phyloP scores from a whole-genome alignment of 768 basidiomycete genomes.

The Nidularia pulvinata region DNA sequence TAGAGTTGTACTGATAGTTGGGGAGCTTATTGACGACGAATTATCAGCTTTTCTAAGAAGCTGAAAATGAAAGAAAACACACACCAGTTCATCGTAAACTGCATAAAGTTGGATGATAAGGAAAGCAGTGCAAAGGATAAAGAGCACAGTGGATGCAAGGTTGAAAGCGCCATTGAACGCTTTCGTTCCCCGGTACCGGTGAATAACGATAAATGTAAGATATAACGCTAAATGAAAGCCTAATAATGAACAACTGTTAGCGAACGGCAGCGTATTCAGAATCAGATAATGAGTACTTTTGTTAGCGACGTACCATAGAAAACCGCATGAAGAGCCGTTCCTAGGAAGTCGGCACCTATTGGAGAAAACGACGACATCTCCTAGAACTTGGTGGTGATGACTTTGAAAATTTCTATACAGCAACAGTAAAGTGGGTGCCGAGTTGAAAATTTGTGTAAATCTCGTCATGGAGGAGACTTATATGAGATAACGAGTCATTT shows the following conservation, averaged over 20 bases:
- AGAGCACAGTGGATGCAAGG: neutral
- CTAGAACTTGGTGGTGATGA: no score
- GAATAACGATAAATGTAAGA: neutral
- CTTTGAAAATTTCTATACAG: no score
- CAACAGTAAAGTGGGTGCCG: no score
- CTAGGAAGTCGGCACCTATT: neutral
- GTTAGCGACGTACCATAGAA: neutral
- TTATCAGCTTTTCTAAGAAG: neutral
- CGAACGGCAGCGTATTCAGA: neutral
- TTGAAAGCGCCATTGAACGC: neutral
- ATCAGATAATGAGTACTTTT: neutral
- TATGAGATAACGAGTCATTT: no score
- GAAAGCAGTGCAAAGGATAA: neutral
- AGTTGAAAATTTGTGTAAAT: no score
- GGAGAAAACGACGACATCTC: no score
- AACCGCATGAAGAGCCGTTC: neutral
- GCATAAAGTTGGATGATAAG: neutral
- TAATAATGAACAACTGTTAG: neutral
- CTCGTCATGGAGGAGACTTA: no score
- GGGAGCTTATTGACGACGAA: neutral
- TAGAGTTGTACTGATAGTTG: neutral
- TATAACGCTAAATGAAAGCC: neutral
- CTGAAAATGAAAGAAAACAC: neutral
- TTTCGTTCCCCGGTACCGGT: neutral
- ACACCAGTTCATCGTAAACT: neutral